These are phyloP conservation scores for Dichotomopilus funicola DNA, from an alignment of 2,329 filamentous ascomycete species.

Conservation along the genomic window DNA sequence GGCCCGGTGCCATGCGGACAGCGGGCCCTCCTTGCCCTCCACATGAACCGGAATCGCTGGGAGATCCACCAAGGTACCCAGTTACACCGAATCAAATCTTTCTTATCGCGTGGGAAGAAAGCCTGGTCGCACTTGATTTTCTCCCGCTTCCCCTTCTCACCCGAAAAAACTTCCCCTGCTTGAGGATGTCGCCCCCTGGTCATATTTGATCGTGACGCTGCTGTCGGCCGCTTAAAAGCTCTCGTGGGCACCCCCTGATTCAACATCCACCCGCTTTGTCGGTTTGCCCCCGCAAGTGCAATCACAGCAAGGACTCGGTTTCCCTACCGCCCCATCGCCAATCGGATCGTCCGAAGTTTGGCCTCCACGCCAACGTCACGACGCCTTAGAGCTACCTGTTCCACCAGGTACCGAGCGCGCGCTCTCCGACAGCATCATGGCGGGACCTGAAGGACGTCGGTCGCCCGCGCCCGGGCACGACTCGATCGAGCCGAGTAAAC, in stretches of 20 bases:
- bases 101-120: not conserved
- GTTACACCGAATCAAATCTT: not conserved
- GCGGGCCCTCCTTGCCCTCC: not conserved
- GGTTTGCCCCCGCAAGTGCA: too few relatives aligned
- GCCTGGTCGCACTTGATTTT: not conserved
- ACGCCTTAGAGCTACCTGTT: not conserved
- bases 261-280: too few relatives aligned
- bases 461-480: constrained; percentile 1
- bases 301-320: too few relatives aligned
- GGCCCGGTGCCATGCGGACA: not conserved
- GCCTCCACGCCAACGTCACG: not conserved
- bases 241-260: too few relatives aligned
- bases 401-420: not conserved
- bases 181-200: too few relatives aligned
- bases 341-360: not conserved
- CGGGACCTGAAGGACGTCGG: not conserved
- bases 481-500: constrained; percentile 11
- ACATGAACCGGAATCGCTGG: not conserved
- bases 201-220: too few relatives aligned
- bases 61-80: not conserved
- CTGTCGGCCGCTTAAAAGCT: too few relatives aligned
- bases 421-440: not conserved
- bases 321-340: too few relatives aligned
- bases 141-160: too few relatives aligned
- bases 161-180: too few relatives aligned